Base-by-base conservation (phyloP, 164 flowering plant genomes). In the Aristolochia contorta region DNA sequence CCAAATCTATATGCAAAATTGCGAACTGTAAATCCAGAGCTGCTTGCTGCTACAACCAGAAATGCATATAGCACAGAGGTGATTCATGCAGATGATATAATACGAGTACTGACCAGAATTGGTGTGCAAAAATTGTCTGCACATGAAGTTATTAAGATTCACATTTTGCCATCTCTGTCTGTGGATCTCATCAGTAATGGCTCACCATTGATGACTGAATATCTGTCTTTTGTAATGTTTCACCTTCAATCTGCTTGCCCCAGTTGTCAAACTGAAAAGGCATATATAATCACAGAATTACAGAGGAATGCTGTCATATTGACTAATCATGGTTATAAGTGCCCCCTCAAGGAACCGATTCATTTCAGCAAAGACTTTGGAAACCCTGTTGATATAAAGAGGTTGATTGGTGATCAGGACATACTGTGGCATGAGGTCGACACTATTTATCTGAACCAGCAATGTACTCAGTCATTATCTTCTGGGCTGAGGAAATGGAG, bases 291-390 rank as follows among this genome's bases (percentile, higher is more conserved):
- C 4, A 74, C 80, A 16, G 89, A 84, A 66, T 68, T 93, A 45
- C 74, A 70, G 50, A 70, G 65, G 41, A 82, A 79, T 70, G 87
- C 91, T 65, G 65, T 82, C 50, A 72, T 93, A 46, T 68, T 80
- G 58, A 90, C 98, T 49, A 90, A 78, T 71, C 56, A 75, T 78
- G 97, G 96, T 21, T 86, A 65, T 65, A 87, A 72, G 71, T 70
- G 82, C 55, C 77, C 75, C 23, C 43, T 15, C 68, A 86, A 86
- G 70, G 80, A 71, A 54, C 59, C 90, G 9, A 79, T 93, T 63
- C 98, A 93, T 77, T 90, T 90, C 64, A 69, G 84, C 65, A 78
- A 62, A 57, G 85, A 81, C 45, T 90, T 71, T 78, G 94, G 82
- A 37, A 88, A 76, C 75, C 77, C 82, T 59, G 50, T 90, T 56